These are phyloP conservation scores for Jamesozyma gamospora DNA, from an alignment of 805 yeast genomes.

Conservation along the genomic window DNA sequence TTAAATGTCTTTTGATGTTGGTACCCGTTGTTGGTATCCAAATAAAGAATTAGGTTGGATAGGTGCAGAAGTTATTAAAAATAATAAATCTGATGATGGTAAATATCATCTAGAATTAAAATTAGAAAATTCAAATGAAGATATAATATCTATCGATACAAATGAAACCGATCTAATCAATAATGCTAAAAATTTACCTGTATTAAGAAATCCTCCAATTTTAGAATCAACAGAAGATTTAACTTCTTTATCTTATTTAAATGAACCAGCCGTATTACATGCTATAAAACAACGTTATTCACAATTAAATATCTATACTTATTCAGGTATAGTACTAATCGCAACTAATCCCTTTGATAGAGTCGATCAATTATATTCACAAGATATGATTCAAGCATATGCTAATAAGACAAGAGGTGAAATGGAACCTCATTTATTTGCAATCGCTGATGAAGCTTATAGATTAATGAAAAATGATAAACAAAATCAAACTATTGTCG, in stretches of 20 bases:
- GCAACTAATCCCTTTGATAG: constrained; percentile 94
- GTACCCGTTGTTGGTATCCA: constrained; percentile 71
- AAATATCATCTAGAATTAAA: constrained; percentile 43
- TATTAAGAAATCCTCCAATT: constrained; percentile 82
- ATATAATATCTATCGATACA: constrained; percentile 39
- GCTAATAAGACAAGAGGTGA: constrained; percentile 91
- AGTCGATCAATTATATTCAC: constrained; percentile 82
- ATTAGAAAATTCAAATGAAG: constrained; percentile 36
- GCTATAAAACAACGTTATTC: constrained; percentile 85
- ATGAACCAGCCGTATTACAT: constrained; percentile 93
- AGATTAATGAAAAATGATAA: constrained; percentile 83
- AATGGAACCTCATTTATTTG: constrained; percentile 92
- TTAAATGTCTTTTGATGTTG: constrained; percentile 36
- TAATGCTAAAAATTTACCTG: constrained; percentile 42
- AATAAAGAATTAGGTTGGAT: constrained; percentile 63
- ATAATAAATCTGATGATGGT: constrained; percentile 28
- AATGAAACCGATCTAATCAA: constrained; percentile 17
- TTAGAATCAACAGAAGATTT: constrained; percentile 91
- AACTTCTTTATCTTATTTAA: constrained; percentile 81
- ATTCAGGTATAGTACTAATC: constrained; percentile 91
- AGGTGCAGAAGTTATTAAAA: constrained; percentile 51
- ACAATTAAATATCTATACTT: constrained; percentile 86
- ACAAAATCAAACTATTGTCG: constrained; percentile 89
- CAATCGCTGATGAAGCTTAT: constrained; percentile 96
- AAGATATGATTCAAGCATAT: constrained; percentile 88